Percentiles rank a stretch among this genome's conserved stretches.
Conservation (phyloP, 1,139 yeast species). For the Sugiyamaella sp. region DNA sequence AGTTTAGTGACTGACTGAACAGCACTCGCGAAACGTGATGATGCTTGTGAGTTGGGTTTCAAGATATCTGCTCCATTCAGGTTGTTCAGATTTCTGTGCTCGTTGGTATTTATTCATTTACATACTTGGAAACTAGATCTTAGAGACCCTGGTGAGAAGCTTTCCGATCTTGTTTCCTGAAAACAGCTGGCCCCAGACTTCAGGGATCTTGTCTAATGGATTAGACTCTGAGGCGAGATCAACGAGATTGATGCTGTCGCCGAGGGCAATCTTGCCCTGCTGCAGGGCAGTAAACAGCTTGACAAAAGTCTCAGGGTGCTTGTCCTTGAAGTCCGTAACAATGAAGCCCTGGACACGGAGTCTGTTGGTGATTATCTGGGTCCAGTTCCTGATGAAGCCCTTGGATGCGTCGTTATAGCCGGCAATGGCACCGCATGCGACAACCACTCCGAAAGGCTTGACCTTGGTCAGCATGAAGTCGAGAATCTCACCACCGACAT, state of each 20-base stretch:
- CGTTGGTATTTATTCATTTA: too few species aligned
- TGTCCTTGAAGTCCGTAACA: constrained; percentile 33
- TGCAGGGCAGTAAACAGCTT: constrained; percentile 10
- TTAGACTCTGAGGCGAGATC: constrained; percentile 6
- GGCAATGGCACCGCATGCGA: constrained; percentile 67
- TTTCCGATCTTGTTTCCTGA: constrained; percentile 12
- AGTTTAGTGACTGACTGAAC: too few species aligned
- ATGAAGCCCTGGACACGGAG: constrained; percentile 55
- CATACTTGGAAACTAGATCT: too few species aligned
- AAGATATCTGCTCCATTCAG: too few species aligned
- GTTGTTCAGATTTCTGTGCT: too few species aligned
- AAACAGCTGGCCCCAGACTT: constrained; percentile 14
- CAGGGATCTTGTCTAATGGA: constrained; percentile 6
- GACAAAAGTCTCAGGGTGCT: constrained; percentile 6
- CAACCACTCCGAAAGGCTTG: constrained; percentile 20
- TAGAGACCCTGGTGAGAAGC: constrained; percentile 8
- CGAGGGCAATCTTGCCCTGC: constrained; percentile 13
- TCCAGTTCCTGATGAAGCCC: constrained; percentile 46
- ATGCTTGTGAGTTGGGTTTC: too few species aligned
- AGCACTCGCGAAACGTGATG: too few species aligned
- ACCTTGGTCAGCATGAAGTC: constrained; percentile 51
- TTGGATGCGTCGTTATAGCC: constrained; percentile 54
- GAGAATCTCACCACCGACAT: constrained; percentile 66
- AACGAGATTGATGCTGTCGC: constrained; percentile 3
- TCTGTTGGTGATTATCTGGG: constrained; percentile 51